Evolutionary conservation across 2,329 filamentous ascomycete species (phyloP).

Genomic region (Kalaharituber pfeilii): DNA sequence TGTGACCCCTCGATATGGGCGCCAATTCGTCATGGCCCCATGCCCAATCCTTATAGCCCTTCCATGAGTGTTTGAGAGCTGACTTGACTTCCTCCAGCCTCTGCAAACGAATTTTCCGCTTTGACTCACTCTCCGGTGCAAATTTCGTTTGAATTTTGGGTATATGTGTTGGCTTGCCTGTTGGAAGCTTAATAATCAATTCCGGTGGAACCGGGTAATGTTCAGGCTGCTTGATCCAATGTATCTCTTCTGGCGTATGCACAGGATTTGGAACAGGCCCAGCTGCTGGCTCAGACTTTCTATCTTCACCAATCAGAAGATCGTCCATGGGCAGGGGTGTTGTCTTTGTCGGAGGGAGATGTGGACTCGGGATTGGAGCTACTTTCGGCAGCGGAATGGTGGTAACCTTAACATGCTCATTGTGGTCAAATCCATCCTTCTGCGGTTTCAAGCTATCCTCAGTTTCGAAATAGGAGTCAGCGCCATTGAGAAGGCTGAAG

Average conservation of each 20-base stretch:
- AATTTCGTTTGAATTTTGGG: slow-evolving; percentile 56
- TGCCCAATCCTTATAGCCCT: slow-evolving; percentile 59
- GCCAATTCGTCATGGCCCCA: slow-evolving; percentile 75
- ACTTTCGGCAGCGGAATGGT: neutral
- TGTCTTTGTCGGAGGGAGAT: neutral
- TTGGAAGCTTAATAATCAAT: slow-evolving; percentile 59
- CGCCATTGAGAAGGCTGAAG: neutral
- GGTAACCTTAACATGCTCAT: neutral
- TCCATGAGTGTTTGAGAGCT: slow-evolving; percentile 64
- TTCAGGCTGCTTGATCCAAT: slow-evolving; percentile 60
- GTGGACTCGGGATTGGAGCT: neutral
- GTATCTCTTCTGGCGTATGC: slow-evolving; percentile 32
- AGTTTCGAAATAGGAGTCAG: neutral
- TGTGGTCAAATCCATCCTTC: neutral
- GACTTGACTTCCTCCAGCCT: slow-evolving; percentile 51
- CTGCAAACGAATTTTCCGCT: slow-evolving; percentile 44
- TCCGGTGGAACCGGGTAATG: slow-evolving; percentile 57
- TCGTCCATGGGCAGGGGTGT: neutral
- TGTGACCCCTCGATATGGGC: slow-evolving; percentile 48
- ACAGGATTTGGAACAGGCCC: slow-evolving; percentile 14
- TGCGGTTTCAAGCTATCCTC: neutral
- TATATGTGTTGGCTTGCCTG: slow-evolving; percentile 51
- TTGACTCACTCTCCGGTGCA: slow-evolving; percentile 42
- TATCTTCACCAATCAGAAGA: neutral
- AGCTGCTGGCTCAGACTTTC: neutral